Evolutionary conservation across 306 rosid genomes (phyloP), one percentile per base, ranked within the genome.

Genomic region (Quercus ilex): DNA sequence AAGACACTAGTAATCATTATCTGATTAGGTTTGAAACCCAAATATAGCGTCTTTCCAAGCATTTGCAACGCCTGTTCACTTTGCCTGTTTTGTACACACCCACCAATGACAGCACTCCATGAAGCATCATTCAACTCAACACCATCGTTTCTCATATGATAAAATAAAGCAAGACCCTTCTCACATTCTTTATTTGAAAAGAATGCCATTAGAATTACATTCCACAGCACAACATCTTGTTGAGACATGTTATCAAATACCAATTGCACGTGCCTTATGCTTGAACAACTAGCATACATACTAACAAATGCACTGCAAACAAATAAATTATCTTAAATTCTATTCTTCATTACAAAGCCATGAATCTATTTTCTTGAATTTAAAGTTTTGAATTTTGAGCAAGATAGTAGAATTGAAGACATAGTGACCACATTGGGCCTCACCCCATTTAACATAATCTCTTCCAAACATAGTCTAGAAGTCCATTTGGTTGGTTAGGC

Each of bases 31-130:
- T 83, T 89, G 76, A 76, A 81, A 35, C 92, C 89, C 74, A 78
- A 64, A 17, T 81, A 69, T 83, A 83, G 90, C 92, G 83, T 89
- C 68, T 85, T 56, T 75, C 85, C 82, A 62, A 87, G 89, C 80
- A 85, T 83, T 75, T 83, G 80, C 72, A 85, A 23, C 2, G 87
- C 85, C 87, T 70, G 62, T 52, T 85, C 86, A 12, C 74, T 79
- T 60, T 73, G 77, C 28, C 87, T 89, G 20, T 87, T 87, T 72
- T 80, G 85, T 83, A 83, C 69, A 78, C 83, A 89, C 68, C 92
- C 90, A 31, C 87, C 77, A 55, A 89, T 89, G 67, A 85, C 89
- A 71, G 90, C 87, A 83, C 83, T 83, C 92, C 90, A 89, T 56
- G 89, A 82, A 57, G 82, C 85, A 74, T 82, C 80, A 71, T 87